phyloP scores from a whole-genome alignment of 768 basidiomycete species.

The Lactarius deliciosus region DNA sequence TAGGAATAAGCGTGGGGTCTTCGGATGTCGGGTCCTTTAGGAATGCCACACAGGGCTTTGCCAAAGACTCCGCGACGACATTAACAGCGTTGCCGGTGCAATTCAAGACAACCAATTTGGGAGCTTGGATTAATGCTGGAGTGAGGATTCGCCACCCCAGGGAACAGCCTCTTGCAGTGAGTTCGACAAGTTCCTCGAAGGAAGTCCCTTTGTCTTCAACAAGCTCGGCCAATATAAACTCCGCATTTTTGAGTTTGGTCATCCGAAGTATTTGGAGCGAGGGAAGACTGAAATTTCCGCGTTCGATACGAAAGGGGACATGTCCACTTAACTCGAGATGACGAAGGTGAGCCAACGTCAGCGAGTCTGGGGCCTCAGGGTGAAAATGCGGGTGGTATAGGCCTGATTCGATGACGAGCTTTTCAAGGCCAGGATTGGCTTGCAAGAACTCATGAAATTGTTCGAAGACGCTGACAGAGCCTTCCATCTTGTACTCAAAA shows the following conservation, averaged over 20 bases:
- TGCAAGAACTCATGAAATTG: constrained; percentile 29
- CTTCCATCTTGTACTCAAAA: constrained; percentile 22
- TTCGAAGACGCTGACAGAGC: neutral
- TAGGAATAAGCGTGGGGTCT: neutral
- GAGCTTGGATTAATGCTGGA: constrained; percentile 5
- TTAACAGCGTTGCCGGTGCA: constrained; percentile 13
- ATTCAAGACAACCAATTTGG: constrained; percentile 16
- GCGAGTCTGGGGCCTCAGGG: neutral
- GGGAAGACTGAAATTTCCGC: constrained; percentile 18
- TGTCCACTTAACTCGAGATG: constrained; percentile 22
- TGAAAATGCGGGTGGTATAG: neutral
- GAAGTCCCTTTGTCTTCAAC: constrained; percentile 18
- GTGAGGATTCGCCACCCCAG: neutral
- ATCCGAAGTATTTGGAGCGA: constrained; percentile 23
- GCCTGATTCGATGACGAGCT: constrained; percentile 21
- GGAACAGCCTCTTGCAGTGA: constrained; percentile 10
- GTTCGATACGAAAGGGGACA: neutral
- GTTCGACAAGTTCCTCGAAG: constrained; percentile 20
- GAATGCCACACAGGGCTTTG: neutral
- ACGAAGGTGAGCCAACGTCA: constrained; percentile 22
- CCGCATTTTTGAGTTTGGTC: neutral
- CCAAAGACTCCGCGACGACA: constrained; percentile 13
- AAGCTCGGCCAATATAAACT: neutral
- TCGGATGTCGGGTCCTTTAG: neutral
- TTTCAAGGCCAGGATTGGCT: constrained; percentile 30